A percentile compares a stretch with the other conserved stretches of the same genome.
Evolutionary conservation across 2,329 filamentous ascomycete genomes (phyloP).

Genomic region (Waltergamsia citrina): DNA sequence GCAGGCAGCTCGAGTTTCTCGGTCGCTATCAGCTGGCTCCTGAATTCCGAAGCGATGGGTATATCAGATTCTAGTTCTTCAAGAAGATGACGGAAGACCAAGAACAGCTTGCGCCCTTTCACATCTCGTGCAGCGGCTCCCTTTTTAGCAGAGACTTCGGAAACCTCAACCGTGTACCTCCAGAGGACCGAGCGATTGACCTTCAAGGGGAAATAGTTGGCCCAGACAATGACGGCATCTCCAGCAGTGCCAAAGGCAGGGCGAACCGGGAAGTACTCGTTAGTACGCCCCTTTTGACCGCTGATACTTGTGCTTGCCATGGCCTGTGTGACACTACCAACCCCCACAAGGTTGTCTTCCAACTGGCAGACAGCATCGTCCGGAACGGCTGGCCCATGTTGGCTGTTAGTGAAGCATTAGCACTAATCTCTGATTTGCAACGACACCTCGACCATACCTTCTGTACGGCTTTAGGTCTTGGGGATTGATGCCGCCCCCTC

Average conservation of each 20-base stretch:
- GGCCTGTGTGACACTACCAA: neutral
- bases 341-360: neutral
- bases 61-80: constrained; percentile 20
- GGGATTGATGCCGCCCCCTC: too few relatives aligned
- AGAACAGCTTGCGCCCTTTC: constrained; percentile 32
- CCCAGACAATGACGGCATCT: constrained; percentile 33
- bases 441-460: too few relatives aligned
- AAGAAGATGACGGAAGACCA: constrained; percentile 29
- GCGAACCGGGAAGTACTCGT: constrained; percentile 30
- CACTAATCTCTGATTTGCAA: constrained; percentile 16
- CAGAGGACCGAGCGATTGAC: constrained; percentile 25
- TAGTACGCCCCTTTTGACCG: neutral
- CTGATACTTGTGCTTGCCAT: neutral
- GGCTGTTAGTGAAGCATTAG: constrained; percentile 17
- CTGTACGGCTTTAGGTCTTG: too few relatives aligned
- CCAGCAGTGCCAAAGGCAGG: constrained; percentile 40
- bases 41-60: constrained; percentile 37
- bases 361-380: neutral
- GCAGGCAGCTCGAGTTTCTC: constrained; percentile 23
- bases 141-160: constrained; percentile 10
- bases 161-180: constrained; percentile 35
- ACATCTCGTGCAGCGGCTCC: constrained; percentile 16
- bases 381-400: constrained; percentile 21
- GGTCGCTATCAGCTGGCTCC: constrained; percentile 33
- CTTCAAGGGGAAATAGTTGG: constrained; percentile 42